Conservation (phyloP, 1,139 yeast genomes). For the Taiozyma sp. region DNA sequence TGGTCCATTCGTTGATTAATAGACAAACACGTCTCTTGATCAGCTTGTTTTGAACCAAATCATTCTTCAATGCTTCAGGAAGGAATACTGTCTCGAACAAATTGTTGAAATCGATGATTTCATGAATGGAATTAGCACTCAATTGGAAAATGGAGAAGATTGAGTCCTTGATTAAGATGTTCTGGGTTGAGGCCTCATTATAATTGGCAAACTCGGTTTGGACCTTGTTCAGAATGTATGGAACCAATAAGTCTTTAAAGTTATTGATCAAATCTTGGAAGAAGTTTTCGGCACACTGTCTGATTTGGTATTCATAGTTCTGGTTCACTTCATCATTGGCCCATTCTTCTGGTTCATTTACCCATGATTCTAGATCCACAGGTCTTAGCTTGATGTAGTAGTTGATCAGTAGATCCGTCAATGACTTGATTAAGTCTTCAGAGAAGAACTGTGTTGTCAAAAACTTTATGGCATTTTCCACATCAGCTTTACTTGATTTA, state of each 20-base stretch:
- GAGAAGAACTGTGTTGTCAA: slow-evolving; percentile 54
- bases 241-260: slow-evolving; percentile 57
- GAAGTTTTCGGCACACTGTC: slow-evolving; percentile 86
- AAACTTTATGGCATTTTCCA: slow-evolving; percentile 48
- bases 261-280: slow-evolving; percentile 67
- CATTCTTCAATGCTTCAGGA: slow-evolving; percentile 55
- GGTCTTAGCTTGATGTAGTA: slow-evolving; percentile 73
- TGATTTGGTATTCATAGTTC: slow-evolving; percentile 78
- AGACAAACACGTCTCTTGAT: slow-evolving; percentile 72
- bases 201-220: slow-evolving; percentile 41
- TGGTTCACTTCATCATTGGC: slow-evolving; percentile 71
- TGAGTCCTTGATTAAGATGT: slow-evolving; percentile 69
- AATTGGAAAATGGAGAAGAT: slow-evolving; percentile 77
- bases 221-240: slow-evolving; percentile 58
- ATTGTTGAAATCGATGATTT: slow-evolving; percentile 57
- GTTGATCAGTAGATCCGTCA: slow-evolving; percentile 61
- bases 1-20: slow-evolving; percentile 76
- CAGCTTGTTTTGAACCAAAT: slow-evolving; percentile 47
- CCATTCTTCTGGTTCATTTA: slow-evolving; percentile 88
- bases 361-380: slow-evolving; percentile 76
- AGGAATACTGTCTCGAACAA: slow-evolving; percentile 53
- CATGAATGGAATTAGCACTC: slow-evolving; percentile 61
- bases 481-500: slow-evolving; percentile 55
- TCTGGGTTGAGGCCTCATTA: slow-evolving; percentile 36
- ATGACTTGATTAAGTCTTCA: slow-evolving; percentile 43